A percentile compares a stretch with the other conserved stretches of the same genome.
Evolutionary conservation across 148 eudicot genomes (phyloP).

Genomic region (Gaultheria prostrata): DNA sequence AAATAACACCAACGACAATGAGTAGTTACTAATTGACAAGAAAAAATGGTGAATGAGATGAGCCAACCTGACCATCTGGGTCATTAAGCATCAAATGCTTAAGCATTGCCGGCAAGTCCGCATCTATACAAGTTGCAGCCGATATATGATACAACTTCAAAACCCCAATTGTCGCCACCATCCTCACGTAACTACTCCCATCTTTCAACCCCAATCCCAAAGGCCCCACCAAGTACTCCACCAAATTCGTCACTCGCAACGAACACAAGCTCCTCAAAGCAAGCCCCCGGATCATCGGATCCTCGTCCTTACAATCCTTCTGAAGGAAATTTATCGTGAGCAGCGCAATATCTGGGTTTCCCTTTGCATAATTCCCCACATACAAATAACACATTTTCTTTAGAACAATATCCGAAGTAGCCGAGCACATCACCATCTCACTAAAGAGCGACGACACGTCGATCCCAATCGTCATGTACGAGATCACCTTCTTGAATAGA

Average conservation of each 20-base stretch:
- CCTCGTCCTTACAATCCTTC: constrained; percentile 92
- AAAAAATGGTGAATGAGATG: neutral
- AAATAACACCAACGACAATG: neutral
- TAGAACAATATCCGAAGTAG: constrained; percentile 89
- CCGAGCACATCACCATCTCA: constrained; percentile 99
- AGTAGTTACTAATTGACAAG: neutral
- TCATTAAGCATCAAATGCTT: constrained; percentile 95
- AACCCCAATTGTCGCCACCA: constrained; percentile 81
- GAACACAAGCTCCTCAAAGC: constrained; percentile 96
- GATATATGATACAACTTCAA: constrained; percentile 94
- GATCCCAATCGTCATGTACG: constrained; percentile 95
- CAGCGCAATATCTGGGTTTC: constrained; percentile 89
- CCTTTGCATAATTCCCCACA: constrained; percentile 89
- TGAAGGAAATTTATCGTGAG: constrained; percentile 95
- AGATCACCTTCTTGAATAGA: constrained; percentile 92
- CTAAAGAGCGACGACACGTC: constrained; percentile 92
- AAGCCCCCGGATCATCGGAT: constrained; percentile 96
- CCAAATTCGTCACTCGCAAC: constrained; percentile 83
- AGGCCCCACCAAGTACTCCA: constrained; percentile 94
- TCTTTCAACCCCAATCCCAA: constrained; percentile 84
- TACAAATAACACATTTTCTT: constrained; percentile 98
- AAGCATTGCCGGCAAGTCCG: constrained; percentile 71
- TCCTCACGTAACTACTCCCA: constrained; percentile 86
- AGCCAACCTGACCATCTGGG: constrained; percentile 77
- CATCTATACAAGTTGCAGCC: constrained; percentile 77